Evolutionary conservation across 2,329 filamentous ascomycete genomes (phyloP), one percentile per base, ranked within the genome.

Genomic region (Alternaria triticina): DNA sequence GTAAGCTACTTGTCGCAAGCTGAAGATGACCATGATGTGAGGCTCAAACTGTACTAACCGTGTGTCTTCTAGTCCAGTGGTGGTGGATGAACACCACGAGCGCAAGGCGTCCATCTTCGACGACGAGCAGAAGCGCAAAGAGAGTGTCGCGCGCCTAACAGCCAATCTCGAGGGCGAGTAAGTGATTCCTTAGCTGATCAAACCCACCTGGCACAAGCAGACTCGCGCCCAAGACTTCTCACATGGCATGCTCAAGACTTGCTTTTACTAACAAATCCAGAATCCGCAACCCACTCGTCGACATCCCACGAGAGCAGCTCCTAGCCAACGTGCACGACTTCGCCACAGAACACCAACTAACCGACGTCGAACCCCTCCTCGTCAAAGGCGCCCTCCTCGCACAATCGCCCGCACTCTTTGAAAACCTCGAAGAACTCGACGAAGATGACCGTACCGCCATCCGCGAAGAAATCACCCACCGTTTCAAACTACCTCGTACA

Each of bases 321-420:
- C 77, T 90, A 54, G 75, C 76, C 46, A 82, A 89, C 57, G 89
- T 90, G 44, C 84, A 88, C 57, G 80, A 81, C 13, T 92, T 92
- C 70, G 90, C 89, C 43, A 80, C 82, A 12, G 82, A 86, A 54
- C 86, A 91, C 66, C 82, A 83, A 13, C 82, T 94, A 5, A 79
- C 82, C 5, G 86, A 89, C 49, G 84, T 89, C 62, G 79, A 87
- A 8, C 80, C 83, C 1, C 73, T 90, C 10, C 83, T 93, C 47
- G 83, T 86, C 61, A 76, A 76, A 54, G 75, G 73, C 27, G 92
- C 91, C 1, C 83, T 94, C 12, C 86, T 93, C 12, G 92, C 92
- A 1, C 90, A 93, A 77, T 87, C 89, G 66, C 91, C 91, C 0
- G 81, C 81, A 9, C 83, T 84, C 23, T 91, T 86, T 74, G 89